Evolutionary conservation across 805 yeast species (phyloP).

Genomic region (Nakazawaea anatomiae): DNA sequence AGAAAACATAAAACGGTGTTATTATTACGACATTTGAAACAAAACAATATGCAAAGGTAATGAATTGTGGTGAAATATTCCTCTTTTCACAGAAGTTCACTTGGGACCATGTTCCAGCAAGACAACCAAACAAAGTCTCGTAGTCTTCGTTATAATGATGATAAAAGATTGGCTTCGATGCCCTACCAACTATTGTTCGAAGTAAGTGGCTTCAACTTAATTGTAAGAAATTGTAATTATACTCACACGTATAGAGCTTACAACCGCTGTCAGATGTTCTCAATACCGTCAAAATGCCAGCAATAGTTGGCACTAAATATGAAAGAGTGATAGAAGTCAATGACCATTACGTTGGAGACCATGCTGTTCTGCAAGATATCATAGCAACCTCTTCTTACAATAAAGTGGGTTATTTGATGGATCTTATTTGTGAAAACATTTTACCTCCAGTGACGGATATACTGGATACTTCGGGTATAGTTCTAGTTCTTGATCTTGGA

Average conservation of each 20-base stretch:
- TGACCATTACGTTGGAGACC: too few species aligned
- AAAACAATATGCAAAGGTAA: too few species aligned
- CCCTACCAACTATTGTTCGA: background rate
- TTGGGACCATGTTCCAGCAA: background rate
- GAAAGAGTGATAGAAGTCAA: background rate
- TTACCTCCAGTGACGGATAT: background rate
- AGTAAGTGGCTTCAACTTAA: background rate
- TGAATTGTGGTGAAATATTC: too few species aligned
- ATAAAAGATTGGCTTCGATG: too few species aligned
- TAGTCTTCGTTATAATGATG: too few species aligned
- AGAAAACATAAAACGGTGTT: too few species aligned
- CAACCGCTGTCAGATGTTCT: background rate
- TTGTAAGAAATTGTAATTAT: background rate
- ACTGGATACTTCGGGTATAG: background rate
- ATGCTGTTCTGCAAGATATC: background rate
- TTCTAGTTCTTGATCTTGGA: conserved; percentile 4
- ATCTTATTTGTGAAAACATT: conserved; percentile 5
- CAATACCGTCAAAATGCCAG: background rate
- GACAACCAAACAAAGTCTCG: background rate
- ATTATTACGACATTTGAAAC: too few species aligned
- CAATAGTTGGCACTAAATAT: background rate
- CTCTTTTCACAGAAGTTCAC: too few species aligned
- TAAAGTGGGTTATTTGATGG: conserved; percentile 1
- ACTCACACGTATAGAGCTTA: background rate
- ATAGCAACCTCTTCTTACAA: background rate